phyloP scores from a whole-genome alignment of 768 basidiomycete species.

The Gymnopilus junonius region DNA sequence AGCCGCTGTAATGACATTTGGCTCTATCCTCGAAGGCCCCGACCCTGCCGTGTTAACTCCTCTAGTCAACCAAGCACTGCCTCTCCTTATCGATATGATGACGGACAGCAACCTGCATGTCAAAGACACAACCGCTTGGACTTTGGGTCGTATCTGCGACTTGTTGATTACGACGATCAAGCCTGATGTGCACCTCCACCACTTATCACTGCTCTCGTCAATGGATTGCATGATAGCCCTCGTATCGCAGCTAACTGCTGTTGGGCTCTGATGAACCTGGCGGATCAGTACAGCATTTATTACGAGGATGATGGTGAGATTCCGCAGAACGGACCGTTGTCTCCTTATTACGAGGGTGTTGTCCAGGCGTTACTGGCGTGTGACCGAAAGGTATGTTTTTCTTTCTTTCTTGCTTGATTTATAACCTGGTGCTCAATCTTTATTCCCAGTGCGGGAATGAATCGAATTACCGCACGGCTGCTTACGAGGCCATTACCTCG shows the following conservation, averaged over 20 bases:
- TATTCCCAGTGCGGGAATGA: slow-evolving; percentile 75
- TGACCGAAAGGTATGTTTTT: slow-evolving; percentile 76
- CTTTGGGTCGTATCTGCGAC: slow-evolving; percentile 94
- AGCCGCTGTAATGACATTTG: slow-evolving; percentile 98
- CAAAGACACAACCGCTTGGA: slow-evolving; percentile 98
- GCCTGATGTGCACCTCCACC: slow-evolving; percentile 85
- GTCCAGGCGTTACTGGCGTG: slow-evolving; percentile 80
- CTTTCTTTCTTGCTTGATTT: background rate
- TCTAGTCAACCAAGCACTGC: slow-evolving; percentile 92
- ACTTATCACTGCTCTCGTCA: slow-evolving; percentile 82
- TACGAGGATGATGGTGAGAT: slow-evolving; percentile 65
- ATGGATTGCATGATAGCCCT: slow-evolving; percentile 78
- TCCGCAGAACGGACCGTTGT: slow-evolving; percentile 65
- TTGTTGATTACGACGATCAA: slow-evolving; percentile 85
- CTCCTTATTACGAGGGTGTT: slow-evolving; percentile 88
- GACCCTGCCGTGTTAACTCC: slow-evolving; percentile 87
- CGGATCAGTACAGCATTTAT: slow-evolving; percentile 80
- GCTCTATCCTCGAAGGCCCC: slow-evolving; percentile 96
- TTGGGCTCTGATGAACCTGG: slow-evolving; percentile 95
- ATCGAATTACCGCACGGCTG: slow-evolving; percentile 90
- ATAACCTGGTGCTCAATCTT: background rate
- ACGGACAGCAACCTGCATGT: slow-evolving; percentile 82
- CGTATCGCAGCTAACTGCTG: slow-evolving; percentile 93
- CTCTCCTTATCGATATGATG: slow-evolving; percentile 96
- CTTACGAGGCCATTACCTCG: slow-evolving; percentile 93